phyloP scores from a whole-genome alignment of 164 flowering plant genomes.

The Kalanchoe fedtschenkoi region DNA sequence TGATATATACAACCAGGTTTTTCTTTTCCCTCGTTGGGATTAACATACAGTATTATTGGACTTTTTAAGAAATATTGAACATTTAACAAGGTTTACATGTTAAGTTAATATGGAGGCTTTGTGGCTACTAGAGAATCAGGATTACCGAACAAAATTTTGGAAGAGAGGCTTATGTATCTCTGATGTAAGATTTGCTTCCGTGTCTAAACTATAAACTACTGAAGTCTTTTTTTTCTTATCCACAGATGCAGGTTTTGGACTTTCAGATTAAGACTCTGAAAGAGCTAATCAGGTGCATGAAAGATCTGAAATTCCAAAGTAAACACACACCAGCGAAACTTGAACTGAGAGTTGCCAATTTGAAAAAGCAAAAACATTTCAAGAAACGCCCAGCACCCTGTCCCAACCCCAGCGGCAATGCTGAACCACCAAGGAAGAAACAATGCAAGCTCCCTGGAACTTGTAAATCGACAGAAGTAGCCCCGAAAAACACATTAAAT shows the following conservation, averaged over 20 bases:
- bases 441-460: not conserved
- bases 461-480: not conserved
- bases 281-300: not conserved
- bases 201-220: not conserved
- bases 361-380: not conserved
- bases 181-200: not conserved
- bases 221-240: not conserved
- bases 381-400: not conserved
- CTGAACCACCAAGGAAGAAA: conserved; percentile 1
- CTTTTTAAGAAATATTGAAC: not conserved
- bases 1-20: too few relatives aligned
- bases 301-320: not conserved
- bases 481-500: not conserved
- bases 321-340: not conserved
- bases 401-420: not conserved
- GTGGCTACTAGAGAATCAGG: not conserved
- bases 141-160: not conserved
- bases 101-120: conserved; percentile 1
- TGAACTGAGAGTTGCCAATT: not conserved
- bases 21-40: too few relatives aligned
- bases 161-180: not conserved
- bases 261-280: not conserved
- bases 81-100: not conserved
- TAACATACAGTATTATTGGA: not conserved
- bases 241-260: not conserved